Conservation (phyloP, 805 yeast genomes). For the Lipomyces sp. region DNA sequence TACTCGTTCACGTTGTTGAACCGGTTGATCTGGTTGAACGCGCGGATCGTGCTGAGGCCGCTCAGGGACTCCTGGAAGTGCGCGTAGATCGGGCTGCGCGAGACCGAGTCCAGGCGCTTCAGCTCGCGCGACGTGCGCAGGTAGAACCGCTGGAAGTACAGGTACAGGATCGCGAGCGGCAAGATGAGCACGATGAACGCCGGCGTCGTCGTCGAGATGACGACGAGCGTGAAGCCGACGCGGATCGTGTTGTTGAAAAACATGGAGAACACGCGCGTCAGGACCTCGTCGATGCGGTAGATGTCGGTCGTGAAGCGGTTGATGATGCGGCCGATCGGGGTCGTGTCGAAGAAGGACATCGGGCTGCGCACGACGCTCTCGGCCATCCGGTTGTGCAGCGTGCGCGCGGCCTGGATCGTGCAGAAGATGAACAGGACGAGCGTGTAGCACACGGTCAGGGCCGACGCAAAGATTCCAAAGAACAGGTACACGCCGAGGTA, state of each 20-base stretch:
- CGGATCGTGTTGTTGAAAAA: slow-evolving; percentile 39
- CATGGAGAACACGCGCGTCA: slow-evolving; percentile 40
- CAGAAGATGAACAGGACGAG: slow-evolving; percentile 74
- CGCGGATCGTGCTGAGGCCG: slow-evolving; percentile 76
- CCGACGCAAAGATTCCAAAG: slow-evolving; percentile 67
- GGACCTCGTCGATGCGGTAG: slow-evolving; percentile 79
- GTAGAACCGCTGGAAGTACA: slow-evolving; percentile 68
- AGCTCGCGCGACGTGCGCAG: slow-evolving; percentile 71
- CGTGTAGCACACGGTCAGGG: slow-evolving; percentile 60
- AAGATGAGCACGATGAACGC: slow-evolving; percentile 66
- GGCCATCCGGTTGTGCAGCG: slow-evolving; percentile 70
- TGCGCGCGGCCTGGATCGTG: slow-evolving; percentile 75
- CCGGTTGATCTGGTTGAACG: slow-evolving; percentile 64
- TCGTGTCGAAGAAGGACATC: slow-evolving; percentile 92
- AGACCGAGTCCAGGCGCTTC: slow-evolving; percentile 64
- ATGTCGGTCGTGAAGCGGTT: slow-evolving; percentile 91
- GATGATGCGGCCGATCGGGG: slow-evolving; percentile 89
- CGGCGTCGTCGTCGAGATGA: slow-evolving; percentile 86
- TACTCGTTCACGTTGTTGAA: slow-evolving; percentile 53
- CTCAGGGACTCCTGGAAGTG: slow-evolving; percentile 76
- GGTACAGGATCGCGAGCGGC: slow-evolving; percentile 65
- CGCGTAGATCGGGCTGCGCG: slow-evolving; percentile 75
- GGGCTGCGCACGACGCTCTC: slow-evolving; percentile 76
- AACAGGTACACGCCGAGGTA: slow-evolving; percentile 74
- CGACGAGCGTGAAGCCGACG: slow-evolving; percentile 61